Conservation (phyloP, 768 basidiomycete species). For the Candolleomyces efflorescens region DNA sequence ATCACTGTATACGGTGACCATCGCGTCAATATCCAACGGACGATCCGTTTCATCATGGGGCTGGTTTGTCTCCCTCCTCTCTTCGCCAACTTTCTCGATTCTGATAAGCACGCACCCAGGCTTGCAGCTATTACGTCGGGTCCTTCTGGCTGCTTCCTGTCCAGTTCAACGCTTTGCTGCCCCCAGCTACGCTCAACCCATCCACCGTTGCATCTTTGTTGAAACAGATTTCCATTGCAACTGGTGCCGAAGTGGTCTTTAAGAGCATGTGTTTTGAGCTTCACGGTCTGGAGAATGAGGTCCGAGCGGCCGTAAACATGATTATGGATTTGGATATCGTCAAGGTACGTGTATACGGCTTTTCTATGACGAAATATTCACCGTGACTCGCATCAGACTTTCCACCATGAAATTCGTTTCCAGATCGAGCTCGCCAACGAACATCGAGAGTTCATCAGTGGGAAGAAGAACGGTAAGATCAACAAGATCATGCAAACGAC, state of each 20-base stretch:
- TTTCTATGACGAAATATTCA: not conserved
- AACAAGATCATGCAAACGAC: conserved; percentile 99
- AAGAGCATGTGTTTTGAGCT: conserved; percentile 98
- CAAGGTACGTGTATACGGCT: conserved; percentile 51
- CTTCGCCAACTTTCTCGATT: not conserved
- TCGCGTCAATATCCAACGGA: conserved; percentile 90
- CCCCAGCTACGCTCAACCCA: conserved; percentile 75
- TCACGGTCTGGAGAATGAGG: conserved; percentile 91
- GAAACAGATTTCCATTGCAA: conserved; percentile 80
- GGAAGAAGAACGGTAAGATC: conserved; percentile 99
- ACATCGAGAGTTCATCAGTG: conserved; percentile 96
- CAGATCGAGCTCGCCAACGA: conserved; percentile 98
- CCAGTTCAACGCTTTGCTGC: conserved; percentile 88
- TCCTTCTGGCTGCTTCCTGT: conserved; percentile 95
- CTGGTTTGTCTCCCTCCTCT: conserved; percentile 57
- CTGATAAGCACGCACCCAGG: conserved; percentile 40
- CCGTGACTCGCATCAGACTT: conserved; percentile 47
- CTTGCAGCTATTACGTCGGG: conserved; percentile 94
- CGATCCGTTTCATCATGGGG: conserved; percentile 91
- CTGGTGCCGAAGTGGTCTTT: conserved; percentile 93
- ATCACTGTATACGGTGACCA: conserved; percentile 94
- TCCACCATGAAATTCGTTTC: conserved; percentile 97
- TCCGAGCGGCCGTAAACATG: conserved; percentile 79
- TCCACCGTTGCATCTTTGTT: conserved; percentile 80
- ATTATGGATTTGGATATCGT: conserved; percentile 89